Evolutionary conservation across 495 filamentous ascomycete species (phyloP), one percentile per base, ranked within the genome.

Genomic region (Articulospora tetracladia): DNA sequence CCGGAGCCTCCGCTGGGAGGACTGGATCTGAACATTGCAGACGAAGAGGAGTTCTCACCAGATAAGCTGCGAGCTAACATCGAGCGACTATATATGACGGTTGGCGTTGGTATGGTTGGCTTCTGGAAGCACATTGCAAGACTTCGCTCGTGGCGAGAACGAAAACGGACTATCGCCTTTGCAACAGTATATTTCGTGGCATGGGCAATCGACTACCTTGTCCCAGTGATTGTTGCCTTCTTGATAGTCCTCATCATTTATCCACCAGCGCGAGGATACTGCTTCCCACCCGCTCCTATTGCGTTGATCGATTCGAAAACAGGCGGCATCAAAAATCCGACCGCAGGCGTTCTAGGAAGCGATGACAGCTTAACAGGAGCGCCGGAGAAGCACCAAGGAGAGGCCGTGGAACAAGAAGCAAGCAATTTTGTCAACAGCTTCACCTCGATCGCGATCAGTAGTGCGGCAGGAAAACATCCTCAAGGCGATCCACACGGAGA

Each of bases 351-450:
- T 0, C 75, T 91, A 2, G 90, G 89, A 13, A 91, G 86, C 32
- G 82, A 89, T 24, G 90, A 92, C 57, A 92, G 86, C 60, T 76
- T 87, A 3, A 95, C 91, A 0, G 92, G 91, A 19, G 91, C 87
- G 0, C 88, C 90, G 0, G 90, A 96, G 72, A 89, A 86, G 56
- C 85, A 92, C 69, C 87, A 92, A 65, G 92, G 92, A 19, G 92
- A 95, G 69, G 89, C 91, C 0, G 90, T 91, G 4, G 92, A 97
- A 68, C 83, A 88, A 60, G 92, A 96, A 70, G 92, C 92, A 1
- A 85, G 78, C 62, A 93, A 91, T 63, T 85, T 96, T 61, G 84
- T 94, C 32, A 87, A 86, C 61, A 83, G 86, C 27, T 85, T 94
- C 55, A 86, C 89, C 6, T 81, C 80, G 1, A 84, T 96, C 10